Percentiles rank a stretch among this genome's conserved stretches.
These are phyloP conservation scores for Fagopyrum esculentum DNA, from an alignment of 148 eudicot species.

Conservation along the genomic window DNA sequence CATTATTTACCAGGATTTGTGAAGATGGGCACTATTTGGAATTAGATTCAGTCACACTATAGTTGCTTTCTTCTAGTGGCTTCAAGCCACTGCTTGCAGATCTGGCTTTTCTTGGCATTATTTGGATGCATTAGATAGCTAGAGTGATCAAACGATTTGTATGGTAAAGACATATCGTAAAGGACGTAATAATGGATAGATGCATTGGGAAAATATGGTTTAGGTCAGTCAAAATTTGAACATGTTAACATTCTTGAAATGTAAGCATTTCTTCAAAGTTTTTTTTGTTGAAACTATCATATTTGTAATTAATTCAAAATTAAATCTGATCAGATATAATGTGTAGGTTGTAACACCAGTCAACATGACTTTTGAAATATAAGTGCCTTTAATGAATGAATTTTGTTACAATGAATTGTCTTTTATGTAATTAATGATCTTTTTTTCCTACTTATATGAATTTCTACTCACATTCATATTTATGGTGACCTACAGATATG, in stretches of 20 bases:
- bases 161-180: too few relatives aligned
- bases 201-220: not conserved
- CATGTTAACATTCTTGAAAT: too few relatives aligned
- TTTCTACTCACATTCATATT: not conserved
- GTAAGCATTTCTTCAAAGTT: too few relatives aligned
- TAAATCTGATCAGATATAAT: not conserved
- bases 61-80: not conserved
- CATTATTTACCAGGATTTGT: not conserved
- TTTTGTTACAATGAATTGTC: not conserved
- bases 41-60: not conserved
- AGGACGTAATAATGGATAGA: not conserved
- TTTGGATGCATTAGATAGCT: not conserved
- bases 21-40: not conserved
- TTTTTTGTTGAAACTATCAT: too few relatives aligned
- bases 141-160: too few relatives aligned
- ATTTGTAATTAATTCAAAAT: too few relatives aligned
- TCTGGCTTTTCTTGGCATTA: not conserved
- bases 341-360: constrained; percentile 87
- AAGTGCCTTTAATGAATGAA: constrained; percentile 21
- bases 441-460: not conserved
- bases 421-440: not conserved
- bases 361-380: constrained; percentile 92
- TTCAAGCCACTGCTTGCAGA: too few relatives aligned
- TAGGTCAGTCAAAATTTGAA: not conserved
- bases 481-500: constrained; percentile 36